Conservation (phyloP, 108 stramenopile genomes). For the Schizochytrium sp. region DNA sequence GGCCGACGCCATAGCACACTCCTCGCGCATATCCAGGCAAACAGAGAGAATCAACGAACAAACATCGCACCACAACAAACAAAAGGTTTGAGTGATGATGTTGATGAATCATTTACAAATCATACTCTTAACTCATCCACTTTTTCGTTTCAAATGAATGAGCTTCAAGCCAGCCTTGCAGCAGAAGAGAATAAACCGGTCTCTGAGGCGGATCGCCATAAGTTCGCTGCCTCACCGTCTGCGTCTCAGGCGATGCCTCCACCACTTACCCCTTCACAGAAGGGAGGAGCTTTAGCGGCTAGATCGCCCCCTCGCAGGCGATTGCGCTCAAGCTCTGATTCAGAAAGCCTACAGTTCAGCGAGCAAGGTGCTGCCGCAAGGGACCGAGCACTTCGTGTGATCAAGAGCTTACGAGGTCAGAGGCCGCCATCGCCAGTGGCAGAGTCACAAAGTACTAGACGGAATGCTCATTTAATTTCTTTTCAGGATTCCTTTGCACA, state of each 20-base stretch:
- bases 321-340: neutral
- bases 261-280: neutral
- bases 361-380: slow-evolving; percentile 43
- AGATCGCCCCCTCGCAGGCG: neutral
- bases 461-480: neutral
- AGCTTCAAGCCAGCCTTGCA: neutral
- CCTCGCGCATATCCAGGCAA: neutral
- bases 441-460: neutral
- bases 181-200: neutral
- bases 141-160: neutral
- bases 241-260: neutral
- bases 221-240: neutral
- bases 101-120: neutral
- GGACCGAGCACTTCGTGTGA: neutral
- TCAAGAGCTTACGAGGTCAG: neutral
- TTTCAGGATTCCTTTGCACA: neutral
- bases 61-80: neutral
- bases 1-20: neutral
- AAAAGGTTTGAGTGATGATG: neutral
- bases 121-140: neutral
- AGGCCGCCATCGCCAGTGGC: neutral
- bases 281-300: neutral
- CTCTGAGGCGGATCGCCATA: neutral
- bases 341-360: slow-evolving; percentile 4
- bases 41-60: neutral